A percentile compares a stretch with the other conserved stretches of the same genome.
Evolutionary conservation across 2,329 filamentous ascomycete species (phyloP).

Genomic region (Aureobasidium leucospermi): DNA sequence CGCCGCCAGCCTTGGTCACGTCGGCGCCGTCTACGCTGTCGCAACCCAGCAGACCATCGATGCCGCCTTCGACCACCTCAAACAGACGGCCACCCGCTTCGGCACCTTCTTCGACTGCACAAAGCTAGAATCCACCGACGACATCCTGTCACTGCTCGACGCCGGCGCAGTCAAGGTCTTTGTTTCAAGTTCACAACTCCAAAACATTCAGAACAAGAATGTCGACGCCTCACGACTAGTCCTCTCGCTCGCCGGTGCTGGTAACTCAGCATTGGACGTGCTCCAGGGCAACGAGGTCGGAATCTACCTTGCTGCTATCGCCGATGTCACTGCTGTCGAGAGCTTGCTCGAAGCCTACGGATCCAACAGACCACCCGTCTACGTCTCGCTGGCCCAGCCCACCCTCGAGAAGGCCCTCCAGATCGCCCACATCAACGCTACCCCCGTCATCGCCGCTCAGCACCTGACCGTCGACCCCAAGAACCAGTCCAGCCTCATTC

Average conservation of each 20-base stretch:
- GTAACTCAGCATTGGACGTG: slow-evolving; percentile 33
- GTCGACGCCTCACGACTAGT: slow-evolving; percentile 52
- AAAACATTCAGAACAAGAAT: slow-evolving; percentile 45
- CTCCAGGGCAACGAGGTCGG: slow-evolving; percentile 37
- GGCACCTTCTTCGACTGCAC: slow-evolving; percentile 71
- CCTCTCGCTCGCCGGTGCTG: slow-evolving; percentile 42
- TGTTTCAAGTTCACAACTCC: slow-evolving; percentile 63
- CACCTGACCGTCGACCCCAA: slow-evolving; percentile 59
- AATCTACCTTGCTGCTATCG: slow-evolving; percentile 35
- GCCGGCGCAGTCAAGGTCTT: slow-evolving; percentile 80
- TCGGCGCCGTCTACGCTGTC: slow-evolving; percentile 51
- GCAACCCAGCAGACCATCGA: slow-evolving; percentile 40
- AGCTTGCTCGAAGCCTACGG: slow-evolving; percentile 45
- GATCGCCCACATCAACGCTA: slow-evolving; percentile 40
- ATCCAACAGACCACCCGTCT: slow-evolving; percentile 42
- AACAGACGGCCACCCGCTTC: slow-evolving; percentile 48
- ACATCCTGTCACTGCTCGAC: slow-evolving; percentile 75
- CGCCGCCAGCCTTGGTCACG: slow-evolving; percentile 47
- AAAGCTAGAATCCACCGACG: slow-evolving; percentile 58
- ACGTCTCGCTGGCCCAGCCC: slow-evolving; percentile 40
- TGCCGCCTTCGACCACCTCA: slow-evolving; percentile 45
- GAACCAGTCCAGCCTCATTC: slow-evolving; percentile 53
- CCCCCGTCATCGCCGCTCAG: slow-evolving; percentile 68
- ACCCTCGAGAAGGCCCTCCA: slow-evolving; percentile 33
- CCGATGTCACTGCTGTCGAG: slow-evolving; percentile 35